phyloP scores from a whole-genome alignment of 176 grass and related monocot genomes.

The Musa schizocarpa region DNA sequence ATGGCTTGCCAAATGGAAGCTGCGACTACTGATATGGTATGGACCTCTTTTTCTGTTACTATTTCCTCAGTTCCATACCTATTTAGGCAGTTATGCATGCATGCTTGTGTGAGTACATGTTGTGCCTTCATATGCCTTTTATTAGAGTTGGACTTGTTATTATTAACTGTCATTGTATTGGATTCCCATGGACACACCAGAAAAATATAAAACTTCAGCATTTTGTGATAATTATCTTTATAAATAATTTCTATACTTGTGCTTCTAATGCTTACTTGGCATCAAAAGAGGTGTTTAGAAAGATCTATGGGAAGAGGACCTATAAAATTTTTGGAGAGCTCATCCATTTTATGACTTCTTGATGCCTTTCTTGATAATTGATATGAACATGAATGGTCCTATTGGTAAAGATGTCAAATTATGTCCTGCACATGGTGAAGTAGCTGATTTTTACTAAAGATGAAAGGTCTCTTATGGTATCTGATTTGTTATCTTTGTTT shows the following conservation, averaged over 20 bases:
- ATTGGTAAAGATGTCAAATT: too few relatives aligned
- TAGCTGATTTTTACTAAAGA: too few relatives aligned
- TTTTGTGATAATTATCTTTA: background rate
- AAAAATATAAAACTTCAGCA: background rate
- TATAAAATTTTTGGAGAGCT: too few relatives aligned
- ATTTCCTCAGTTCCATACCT: conserved; percentile 20
- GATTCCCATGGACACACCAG: background rate
- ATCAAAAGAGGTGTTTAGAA: background rate
- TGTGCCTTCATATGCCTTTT: too few relatives aligned
- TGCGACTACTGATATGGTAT: conserved; percentile 58
- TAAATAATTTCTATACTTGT: background rate
- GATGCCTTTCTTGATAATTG: too few relatives aligned
- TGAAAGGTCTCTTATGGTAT: too few relatives aligned
- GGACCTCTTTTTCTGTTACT: conserved; percentile 22
- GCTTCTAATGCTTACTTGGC: background rate
- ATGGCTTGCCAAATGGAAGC: conserved; percentile 96
- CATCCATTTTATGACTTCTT: too few relatives aligned
- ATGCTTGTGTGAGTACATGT: background rate
- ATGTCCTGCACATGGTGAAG: too few relatives aligned
- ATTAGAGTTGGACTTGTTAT: background rate
- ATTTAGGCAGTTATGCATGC: background rate
- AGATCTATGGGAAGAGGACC: too few relatives aligned
- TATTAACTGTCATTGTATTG: background rate
- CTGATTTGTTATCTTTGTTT: too few relatives aligned
- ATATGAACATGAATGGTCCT: too few relatives aligned